Evolutionary conservation across 352 stramenopile genomes (phyloP).

Genomic region (Pythium dissotocum): DNA sequence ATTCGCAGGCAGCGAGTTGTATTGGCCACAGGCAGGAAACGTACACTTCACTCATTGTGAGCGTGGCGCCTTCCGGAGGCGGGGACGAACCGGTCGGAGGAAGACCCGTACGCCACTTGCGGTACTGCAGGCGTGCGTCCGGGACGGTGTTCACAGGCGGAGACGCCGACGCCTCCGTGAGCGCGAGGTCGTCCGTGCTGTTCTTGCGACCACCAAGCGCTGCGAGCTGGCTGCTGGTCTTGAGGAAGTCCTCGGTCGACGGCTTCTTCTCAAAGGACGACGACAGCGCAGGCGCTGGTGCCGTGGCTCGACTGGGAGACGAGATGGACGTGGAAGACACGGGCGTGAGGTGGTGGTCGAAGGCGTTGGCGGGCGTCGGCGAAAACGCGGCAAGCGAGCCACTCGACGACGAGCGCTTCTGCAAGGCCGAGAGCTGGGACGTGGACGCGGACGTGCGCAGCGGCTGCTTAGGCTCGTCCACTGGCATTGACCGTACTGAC

Average conservation of each 20-base stretch:
- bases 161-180: slow-evolving; percentile 43
- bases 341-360: slow-evolving; percentile 23
- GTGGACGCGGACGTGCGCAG: slow-evolving; percentile 28
- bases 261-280: slow-evolving; percentile 28
- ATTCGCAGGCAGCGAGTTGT: not conserved
- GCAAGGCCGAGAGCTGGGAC: slow-evolving; percentile 16
- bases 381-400: slow-evolving; percentile 29
- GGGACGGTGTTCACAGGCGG: slow-evolving; percentile 53
- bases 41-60: slow-evolving; percentile 64
- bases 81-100: slow-evolving; percentile 28
- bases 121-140: slow-evolving; percentile 73
- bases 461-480: slow-evolving; percentile 25
- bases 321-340: slow-evolving; percentile 33
- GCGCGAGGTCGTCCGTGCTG: slow-evolving; percentile 67
- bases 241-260: slow-evolving; percentile 23
- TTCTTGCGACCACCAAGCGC: slow-evolving; percentile 39
- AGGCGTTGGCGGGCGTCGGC: slow-evolving; percentile 8
- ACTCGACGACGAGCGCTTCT: slow-evolving; percentile 2
- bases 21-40: slow-evolving; percentile 18
- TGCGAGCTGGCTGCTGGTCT: slow-evolving; percentile 11
- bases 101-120: slow-evolving; percentile 65
- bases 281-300: slow-evolving; percentile 15
- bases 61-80: slow-evolving; percentile 5
- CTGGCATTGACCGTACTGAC: slow-evolving; percentile 17
- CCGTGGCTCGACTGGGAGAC: slow-evolving; percentile 27